Evolutionary conservation across 768 basidiomycete species (phyloP), one percentile per base, ranked within the genome.

Genomic region (Tulasnella calospora): DNA sequence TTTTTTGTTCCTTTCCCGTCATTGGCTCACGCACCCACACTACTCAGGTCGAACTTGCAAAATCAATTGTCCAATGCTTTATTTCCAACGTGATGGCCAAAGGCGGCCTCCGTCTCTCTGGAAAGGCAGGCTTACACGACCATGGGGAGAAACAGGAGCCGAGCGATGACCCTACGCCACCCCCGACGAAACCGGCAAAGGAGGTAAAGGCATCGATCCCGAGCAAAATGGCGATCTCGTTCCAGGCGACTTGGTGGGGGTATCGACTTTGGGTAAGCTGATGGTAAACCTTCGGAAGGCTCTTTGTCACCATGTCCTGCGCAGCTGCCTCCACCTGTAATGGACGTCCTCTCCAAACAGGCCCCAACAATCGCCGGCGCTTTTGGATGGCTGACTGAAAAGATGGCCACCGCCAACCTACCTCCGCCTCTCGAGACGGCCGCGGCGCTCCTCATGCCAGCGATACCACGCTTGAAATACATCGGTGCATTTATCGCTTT

Each of bases 231-330:
- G 89, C 93, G 79, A 84, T 95, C 38, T 94, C 93, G 12, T 83
- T 94, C 8, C 87, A 94, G 81, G 89, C 90, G 2, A 88, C 89
- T 77, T 95, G 94, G 94, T 89, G 92, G 91, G 93, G 93, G 3
- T 94, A 92, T 81, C 86, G 92, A 55, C 84, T 94, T 85, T 93
- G 87, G 73, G 91, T 51, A 1, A 67, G 27, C 7, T 27, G 73
- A 1, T 19, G 17, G 41, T 46, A 12, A n/a, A n/a, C n/a, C 70
- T 12, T 41, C 9, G 7, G 41, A 55, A n/a, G n/a, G n/a, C n/a
- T n/a, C n/a, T n/a, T n/a, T n/a, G n/a, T n/a, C n/a, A n/a, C n/a
- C n/a, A n/a, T n/a, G 41, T 41, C 30, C 38, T 19, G 33, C 57
- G 40, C 94, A 92, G 82, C 88, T 95, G 38, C 94, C 94, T 0